Conservation (phyloP, 192 early-diverging fungal genomes). For the Entomortierella beljakovae region DNA sequence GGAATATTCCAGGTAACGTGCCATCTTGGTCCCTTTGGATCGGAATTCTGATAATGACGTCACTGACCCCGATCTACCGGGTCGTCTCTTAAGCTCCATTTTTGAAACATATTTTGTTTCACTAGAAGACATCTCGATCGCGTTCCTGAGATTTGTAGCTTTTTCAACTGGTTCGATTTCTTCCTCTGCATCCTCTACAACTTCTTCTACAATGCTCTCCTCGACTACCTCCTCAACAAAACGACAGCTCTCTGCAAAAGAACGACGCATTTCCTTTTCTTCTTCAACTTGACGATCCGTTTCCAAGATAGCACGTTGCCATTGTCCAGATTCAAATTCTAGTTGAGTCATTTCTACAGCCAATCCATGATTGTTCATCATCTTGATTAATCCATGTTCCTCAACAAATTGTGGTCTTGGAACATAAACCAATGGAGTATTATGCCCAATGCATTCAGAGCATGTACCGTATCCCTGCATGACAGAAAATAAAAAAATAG, state of each 20-base stretch:
- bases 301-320: constrained; percentile 60
- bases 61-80: constrained; percentile 14
- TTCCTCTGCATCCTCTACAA: no score
- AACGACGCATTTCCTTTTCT: constrained; percentile 17
- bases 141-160: not conserved
- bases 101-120: not conserved
- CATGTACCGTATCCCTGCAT: constrained; percentile 71
- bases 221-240: constrained; percentile 59
- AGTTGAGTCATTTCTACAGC: constrained; percentile 64
- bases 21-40: constrained; percentile 32
- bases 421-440: constrained; percentile 68
- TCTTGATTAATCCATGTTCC: constrained; percentile 62
- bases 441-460: constrained; percentile 69
- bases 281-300: constrained; percentile 46
- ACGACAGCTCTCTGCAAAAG: constrained; percentile 31
- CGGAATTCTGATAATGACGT: constrained; percentile 26
- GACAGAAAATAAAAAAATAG: not conserved
- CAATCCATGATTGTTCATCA: constrained; percentile 68
- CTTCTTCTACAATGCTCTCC: constrained; percentile 29
- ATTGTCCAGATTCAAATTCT: constrained; percentile 65
- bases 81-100: not conserved
- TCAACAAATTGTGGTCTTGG: constrained; percentile 73
- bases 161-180: no score
- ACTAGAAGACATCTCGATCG: not conserved
- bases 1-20: constrained; percentile 1